phyloP scores from a whole-genome alignment of 371 early-diverging fungal species.

The Mortierella sp. region DNA sequence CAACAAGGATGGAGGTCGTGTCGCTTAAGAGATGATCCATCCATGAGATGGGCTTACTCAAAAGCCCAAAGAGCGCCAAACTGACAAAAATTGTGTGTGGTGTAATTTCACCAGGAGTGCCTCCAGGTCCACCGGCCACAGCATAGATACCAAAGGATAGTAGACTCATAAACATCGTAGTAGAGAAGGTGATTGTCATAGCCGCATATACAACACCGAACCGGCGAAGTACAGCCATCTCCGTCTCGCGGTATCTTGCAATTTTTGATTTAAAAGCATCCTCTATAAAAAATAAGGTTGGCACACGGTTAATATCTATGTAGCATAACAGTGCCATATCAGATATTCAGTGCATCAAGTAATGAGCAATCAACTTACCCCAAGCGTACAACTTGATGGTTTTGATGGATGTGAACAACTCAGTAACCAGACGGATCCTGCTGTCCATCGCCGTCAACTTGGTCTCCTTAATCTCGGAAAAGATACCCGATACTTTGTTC shows the following conservation, averaged over 20 bases:
- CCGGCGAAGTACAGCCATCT: constrained; percentile 31
- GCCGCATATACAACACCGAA: constrained; percentile 60
- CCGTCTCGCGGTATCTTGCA: constrained; percentile 19
- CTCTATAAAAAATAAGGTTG: constrained; percentile 7
- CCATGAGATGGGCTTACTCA: constrained; percentile 87
- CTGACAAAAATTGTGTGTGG: constrained; percentile 87
- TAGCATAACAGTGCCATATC: background rate
- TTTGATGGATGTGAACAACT: constrained; percentile 35
- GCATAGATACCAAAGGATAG: constrained; percentile 89
- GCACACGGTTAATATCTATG: constrained; percentile 50
- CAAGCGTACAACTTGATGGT: constrained; percentile 59
- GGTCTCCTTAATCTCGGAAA: constrained; percentile 40
- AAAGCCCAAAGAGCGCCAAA: constrained; percentile 90
- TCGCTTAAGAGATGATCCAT: constrained; percentile 24
- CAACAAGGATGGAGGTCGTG: constrained; percentile 31
- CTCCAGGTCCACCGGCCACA: constrained; percentile 83
- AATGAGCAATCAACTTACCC: constrained; percentile 61
- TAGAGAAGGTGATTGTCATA: constrained; percentile 54
- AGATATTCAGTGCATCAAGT: background rate
- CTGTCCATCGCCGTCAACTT: constrained; percentile 33
- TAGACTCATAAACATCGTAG: constrained; percentile 62
- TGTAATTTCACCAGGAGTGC: constrained; percentile 68
- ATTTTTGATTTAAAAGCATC: constrained; percentile 62
- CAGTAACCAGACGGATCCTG: constrained; percentile 33
- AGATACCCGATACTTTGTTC: constrained; percentile 46